Conservation (phyloP, 2,329 filamentous ascomycete genomes). For the Fusarium verrucosum region DNA sequence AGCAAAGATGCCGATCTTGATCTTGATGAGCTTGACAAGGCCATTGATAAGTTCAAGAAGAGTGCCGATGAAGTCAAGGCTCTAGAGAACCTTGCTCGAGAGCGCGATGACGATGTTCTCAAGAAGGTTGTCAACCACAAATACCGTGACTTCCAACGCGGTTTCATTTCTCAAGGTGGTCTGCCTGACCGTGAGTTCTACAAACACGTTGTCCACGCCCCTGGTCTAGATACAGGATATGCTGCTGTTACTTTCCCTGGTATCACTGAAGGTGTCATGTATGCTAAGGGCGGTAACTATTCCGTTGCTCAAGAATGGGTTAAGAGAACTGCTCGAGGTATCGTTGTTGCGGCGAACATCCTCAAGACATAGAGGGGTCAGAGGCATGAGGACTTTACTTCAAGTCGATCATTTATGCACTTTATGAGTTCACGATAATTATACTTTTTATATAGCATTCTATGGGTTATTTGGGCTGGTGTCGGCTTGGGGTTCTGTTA, state of each 20-base stretch:
- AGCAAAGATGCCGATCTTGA: constrained; percentile 50
- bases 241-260: constrained; percentile 59
- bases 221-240: constrained; percentile 59
- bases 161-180: constrained; percentile 59
- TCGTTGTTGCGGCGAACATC: constrained; percentile 49
- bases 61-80: constrained; percentile 47
- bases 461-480: background rate
- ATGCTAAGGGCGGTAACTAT: constrained; percentile 49
- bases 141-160: constrained; percentile 59
- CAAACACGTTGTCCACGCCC: constrained; percentile 58
- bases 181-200: constrained; percentile 57
- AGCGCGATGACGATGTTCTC: constrained; percentile 43
- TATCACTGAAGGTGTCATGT: constrained; percentile 73
- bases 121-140: constrained; percentile 56
- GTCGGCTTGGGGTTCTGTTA: background rate
- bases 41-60: constrained; percentile 51
- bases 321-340: constrained; percentile 48
- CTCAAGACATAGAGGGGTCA: constrained; percentile 36
- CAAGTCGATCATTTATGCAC: constrained; percentile 6
- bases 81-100: constrained; percentile 46
- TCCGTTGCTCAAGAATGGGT: constrained; percentile 49
- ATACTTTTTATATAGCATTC: background rate
- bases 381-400: background rate
- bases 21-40: constrained; percentile 49
- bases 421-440: constrained; percentile 13